A percentile compares a stretch with the other conserved stretches of the same genome.
phyloP scores from a whole-genome alignment of 352 stramenopile genomes.

The Pseudoperonospora humuli region DNA sequence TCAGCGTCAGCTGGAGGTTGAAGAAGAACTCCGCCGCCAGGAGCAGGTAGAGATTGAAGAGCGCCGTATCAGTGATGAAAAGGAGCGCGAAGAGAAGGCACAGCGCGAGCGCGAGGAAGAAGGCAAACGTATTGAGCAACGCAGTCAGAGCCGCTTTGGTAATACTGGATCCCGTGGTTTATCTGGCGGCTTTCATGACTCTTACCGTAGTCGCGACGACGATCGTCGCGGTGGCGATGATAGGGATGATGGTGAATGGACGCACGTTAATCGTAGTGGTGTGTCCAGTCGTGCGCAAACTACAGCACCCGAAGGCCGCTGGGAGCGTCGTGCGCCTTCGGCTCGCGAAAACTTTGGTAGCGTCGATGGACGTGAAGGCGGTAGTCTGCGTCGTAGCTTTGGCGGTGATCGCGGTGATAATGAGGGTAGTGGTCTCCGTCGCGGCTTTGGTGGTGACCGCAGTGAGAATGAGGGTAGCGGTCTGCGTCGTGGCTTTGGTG shows the following conservation, averaged over 20 bases:
- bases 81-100: conserved; percentile 26
- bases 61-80: conserved; percentile 33
- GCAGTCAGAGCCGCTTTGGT: conserved; percentile 23
- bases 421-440: conserved; percentile 15
- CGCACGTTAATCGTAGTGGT: conserved; percentile 37
- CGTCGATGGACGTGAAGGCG: conserved; percentile 22
- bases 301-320: conserved; percentile 43
- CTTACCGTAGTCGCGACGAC: conserved; percentile 14
- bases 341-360: conserved; percentile 27
- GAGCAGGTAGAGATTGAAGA: conserved; percentile 53
- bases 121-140: conserved; percentile 29
- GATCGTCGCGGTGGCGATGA: conserved; percentile 28
- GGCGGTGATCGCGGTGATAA: conserved; percentile 35
- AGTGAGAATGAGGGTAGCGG: conserved; percentile 4
- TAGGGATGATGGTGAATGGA: conserved; percentile 58
- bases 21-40: conserved; percentile 56
- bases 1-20: conserved; percentile 48
- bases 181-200: conserved; percentile 7
- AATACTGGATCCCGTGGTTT: conserved; percentile 26
- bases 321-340: conserved; percentile 47
- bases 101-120: conserved; percentile 32
- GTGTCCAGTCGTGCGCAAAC: conserved; percentile 25
- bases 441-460: conserved; percentile 22
- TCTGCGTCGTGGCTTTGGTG: conserved; percentile 7
- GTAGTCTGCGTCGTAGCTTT: conserved; percentile 25